Evolutionary conservation across 2,329 filamentous ascomycete genomes (phyloP).

Genomic region (Paecilomyces sp.): DNA sequence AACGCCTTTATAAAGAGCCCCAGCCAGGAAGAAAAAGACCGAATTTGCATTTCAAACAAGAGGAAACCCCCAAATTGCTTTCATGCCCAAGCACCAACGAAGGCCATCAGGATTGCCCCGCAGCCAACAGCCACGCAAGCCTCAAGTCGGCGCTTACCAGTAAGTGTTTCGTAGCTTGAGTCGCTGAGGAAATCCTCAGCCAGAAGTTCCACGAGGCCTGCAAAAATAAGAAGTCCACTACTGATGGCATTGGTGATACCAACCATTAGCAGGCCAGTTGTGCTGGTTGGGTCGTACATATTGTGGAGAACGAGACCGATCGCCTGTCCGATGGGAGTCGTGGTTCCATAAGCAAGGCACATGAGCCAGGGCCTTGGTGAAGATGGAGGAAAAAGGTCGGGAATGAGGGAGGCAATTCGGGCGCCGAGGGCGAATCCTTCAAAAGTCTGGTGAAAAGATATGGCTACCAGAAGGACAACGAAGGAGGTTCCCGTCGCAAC

Average conservation of each 20-base stretch:
- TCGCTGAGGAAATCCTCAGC: conserved; percentile 75
- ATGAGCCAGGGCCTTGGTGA: conserved; percentile 70
- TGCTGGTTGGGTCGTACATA: conserved; percentile 71
- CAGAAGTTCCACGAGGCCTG: conserved; percentile 74
- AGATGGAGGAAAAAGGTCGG: conserved; percentile 56
- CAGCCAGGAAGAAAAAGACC: not conserved
- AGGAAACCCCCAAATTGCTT: not conserved
- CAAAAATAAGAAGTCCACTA: conserved; percentile 71
- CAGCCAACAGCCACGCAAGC: conserved; percentile 56
- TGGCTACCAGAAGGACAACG: conserved; percentile 70
- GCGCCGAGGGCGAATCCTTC: conserved; percentile 81
- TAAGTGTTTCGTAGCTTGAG: conserved; percentile 53
- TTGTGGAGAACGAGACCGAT: conserved; percentile 72
- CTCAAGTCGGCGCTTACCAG: conserved; percentile 52
- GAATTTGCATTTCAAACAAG: not conserved
- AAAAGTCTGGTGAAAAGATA: conserved; percentile 81
- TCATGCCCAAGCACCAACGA: conserved; percentile 60
- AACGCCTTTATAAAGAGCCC: not conserved
- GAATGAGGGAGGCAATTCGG: conserved; percentile 71
- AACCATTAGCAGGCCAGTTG: conserved; percentile 71
- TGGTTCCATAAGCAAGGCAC: conserved; percentile 58
- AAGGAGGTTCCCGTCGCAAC: conserved; percentile 75
- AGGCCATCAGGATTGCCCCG: conserved; percentile 57
- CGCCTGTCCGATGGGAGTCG: conserved; percentile 76
- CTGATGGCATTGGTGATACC: conserved; percentile 85